Conservation (phyloP, 2,329 filamentous ascomycete species). For the Calonectria honghensis region DNA sequence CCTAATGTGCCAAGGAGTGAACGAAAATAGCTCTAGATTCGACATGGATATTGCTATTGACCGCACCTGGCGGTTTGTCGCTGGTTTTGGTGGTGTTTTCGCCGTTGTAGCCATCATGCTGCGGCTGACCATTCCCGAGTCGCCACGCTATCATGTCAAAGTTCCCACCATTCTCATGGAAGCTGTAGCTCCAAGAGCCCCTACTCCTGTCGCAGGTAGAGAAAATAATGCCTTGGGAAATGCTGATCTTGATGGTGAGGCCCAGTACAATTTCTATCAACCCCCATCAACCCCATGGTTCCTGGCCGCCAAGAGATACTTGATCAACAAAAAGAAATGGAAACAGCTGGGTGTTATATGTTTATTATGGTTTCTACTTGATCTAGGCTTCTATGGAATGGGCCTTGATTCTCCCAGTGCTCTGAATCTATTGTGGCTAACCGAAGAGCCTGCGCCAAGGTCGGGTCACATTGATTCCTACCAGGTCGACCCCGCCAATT, state of each 20-base stretch:
- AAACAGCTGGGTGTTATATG: constrained; percentile 58
- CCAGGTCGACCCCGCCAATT: neutral
- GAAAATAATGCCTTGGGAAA: neutral
- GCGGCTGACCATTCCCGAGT: constrained; percentile 67
- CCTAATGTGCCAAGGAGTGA: constrained; percentile 50
- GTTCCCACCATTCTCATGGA: neutral
- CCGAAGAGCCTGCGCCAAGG: neutral
- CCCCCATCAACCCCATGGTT: constrained; percentile 7
- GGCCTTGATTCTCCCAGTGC: constrained; percentile 61
- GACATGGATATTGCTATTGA: constrained; percentile 60
- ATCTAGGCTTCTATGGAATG: constrained; percentile 69
- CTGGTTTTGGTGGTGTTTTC: constrained; percentile 68
- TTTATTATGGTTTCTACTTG: constrained; percentile 66
- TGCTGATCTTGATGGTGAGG: neutral
- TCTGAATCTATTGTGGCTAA: constrained; percentile 49
- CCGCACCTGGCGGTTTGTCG: constrained; percentile 68
- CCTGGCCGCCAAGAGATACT: constrained; percentile 9
- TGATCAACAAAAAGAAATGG: constrained; percentile 42
- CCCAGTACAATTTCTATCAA: neutral
- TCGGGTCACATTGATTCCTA: neutral
- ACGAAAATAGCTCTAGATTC: constrained; percentile 45
- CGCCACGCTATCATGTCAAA: constrained; percentile 60
- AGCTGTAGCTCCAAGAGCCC: constrained; percentile 21
- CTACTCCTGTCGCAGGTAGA: neutral
- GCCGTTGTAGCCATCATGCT: constrained; percentile 62